Percentiles rank a stretch among this genome's conserved stretches.
Evolutionary conservation across 83 land plant genomes (phyloP).

Genomic region (Larix sibirica): DNA sequence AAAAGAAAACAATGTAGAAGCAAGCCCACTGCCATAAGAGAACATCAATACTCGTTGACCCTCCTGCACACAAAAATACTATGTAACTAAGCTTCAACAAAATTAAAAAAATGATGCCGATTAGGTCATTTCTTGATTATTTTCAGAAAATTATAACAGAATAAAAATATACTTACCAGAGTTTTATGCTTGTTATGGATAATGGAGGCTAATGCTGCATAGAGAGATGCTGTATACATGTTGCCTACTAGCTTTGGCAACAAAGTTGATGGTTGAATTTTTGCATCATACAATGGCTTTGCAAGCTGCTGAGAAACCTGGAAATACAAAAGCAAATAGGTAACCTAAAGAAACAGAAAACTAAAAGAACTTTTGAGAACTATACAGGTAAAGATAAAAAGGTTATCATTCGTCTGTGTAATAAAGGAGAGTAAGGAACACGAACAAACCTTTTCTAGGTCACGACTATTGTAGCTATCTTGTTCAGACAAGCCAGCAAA

Average conservation of each 20-base stretch:
- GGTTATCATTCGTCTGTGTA: background rate
- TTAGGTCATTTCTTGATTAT: background rate
- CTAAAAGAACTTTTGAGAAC: background rate
- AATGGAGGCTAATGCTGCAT: constrained; percentile 89
- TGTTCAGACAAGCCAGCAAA: constrained; percentile 66
- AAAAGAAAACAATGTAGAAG: constrained; percentile 90
- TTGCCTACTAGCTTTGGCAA: constrained; percentile 97
- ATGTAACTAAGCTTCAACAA: background rate
- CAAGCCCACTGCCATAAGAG: constrained; percentile 98
- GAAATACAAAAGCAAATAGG: background rate
- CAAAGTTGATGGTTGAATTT: constrained; percentile 86
- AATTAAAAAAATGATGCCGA: background rate
- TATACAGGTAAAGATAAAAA: background rate
- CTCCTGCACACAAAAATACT: constrained; percentile 35
- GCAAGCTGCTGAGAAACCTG: constrained; percentile 88
- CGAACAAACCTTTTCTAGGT: constrained; percentile 87
- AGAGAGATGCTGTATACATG: constrained; percentile 98
- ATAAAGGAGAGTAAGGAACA: constrained; percentile 4
- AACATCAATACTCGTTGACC: constrained; percentile 86
- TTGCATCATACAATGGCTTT: constrained; percentile 81
- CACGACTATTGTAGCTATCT: constrained; percentile 88
- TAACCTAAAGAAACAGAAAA: background rate
- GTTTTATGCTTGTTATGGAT: constrained; percentile 67
- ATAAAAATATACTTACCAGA: constrained; percentile 51
- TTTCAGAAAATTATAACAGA: background rate